Conservation (phyloP, 192 early-diverging fungal genomes). For the Coemansia sp. region DNA sequence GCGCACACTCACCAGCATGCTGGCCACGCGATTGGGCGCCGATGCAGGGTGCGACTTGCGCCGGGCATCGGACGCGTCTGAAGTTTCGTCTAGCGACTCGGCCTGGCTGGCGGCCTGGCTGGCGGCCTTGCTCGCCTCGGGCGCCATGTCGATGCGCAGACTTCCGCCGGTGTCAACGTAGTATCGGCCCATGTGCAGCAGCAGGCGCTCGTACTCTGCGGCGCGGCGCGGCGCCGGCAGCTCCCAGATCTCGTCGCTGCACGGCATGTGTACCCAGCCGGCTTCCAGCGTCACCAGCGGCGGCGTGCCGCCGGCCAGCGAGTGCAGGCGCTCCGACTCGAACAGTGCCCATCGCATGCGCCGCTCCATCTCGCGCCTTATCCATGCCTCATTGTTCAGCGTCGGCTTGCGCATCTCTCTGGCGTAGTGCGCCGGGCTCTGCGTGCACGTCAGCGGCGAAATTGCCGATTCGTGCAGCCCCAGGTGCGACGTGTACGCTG, state of each 20-base stretch:
- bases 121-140: background rate
- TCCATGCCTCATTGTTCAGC: slow-evolving; percentile 41
- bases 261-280: slow-evolving; percentile 55
- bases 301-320: slow-evolving; percentile 42
- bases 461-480: slow-evolving; percentile 50
- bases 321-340: slow-evolving; percentile 49
- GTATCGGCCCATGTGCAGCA: slow-evolving; percentile 54
- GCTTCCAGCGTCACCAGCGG: slow-evolving; percentile 51
- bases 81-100: background rate
- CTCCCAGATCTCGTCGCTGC: slow-evolving; percentile 53
- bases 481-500: slow-evolving; percentile 52
- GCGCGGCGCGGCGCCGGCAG: slow-evolving; percentile 31
- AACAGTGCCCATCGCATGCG: slow-evolving; percentile 53
- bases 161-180: slow-evolving; percentile 52
- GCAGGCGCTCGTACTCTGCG: slow-evolving; percentile 49
- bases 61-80: background rate
- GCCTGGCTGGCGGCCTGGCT: background rate
- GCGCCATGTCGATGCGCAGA: slow-evolving; percentile 46
- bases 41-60: slow-evolving; percentile 8
- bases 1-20: slow-evolving; percentile 49
- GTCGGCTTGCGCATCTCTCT: slow-evolving; percentile 41
- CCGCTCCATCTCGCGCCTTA: slow-evolving; percentile 48
- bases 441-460: slow-evolving; percentile 36
- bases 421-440: slow-evolving; percentile 50
- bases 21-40: slow-evolving; percentile 42